phyloP scores from a whole-genome alignment of 306 rosid species.

The Vicia villosa region DNA sequence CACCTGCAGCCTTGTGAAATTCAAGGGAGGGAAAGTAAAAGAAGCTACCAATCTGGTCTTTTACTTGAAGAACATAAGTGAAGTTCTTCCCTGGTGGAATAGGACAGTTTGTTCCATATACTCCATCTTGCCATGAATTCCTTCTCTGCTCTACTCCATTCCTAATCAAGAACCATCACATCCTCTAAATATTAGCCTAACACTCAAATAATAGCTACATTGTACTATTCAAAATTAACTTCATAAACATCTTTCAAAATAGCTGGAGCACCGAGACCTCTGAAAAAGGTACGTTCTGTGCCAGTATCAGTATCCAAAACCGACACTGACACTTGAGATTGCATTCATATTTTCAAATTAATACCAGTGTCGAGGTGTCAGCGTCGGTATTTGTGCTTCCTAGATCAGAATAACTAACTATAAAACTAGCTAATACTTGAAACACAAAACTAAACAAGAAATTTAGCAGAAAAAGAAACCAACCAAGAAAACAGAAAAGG shows the following conservation, averaged over 20 bases:
- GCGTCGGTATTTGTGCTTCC: too few relatives aligned
- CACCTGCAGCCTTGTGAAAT: conserved; percentile 92
- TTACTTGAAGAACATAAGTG: conserved; percentile 84
- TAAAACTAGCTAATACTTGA: background rate
- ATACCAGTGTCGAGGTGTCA: too few relatives aligned
- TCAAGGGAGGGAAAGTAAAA: conserved; percentile 88
- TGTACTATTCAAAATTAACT: background rate
- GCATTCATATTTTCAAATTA: too few relatives aligned
- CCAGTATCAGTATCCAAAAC: too few relatives aligned
- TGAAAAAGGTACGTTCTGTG: too few relatives aligned
- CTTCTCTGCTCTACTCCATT: conserved; percentile 90
- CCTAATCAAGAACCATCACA: conserved; percentile 47
- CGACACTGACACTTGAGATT: too few relatives aligned
- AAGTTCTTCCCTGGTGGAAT: conserved; percentile 86
- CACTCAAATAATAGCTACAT: background rate
- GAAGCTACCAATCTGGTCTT: conserved; percentile 94
- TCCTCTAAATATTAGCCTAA: conserved; percentile 15
- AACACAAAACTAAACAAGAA: background rate
- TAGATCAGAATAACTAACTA: background rate
- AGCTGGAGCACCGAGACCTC: too few relatives aligned
- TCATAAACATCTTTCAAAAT: background rate
- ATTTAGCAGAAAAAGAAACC: conserved; percentile 26
- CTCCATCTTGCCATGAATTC: conserved; percentile 96
- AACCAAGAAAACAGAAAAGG: conserved; percentile 90
- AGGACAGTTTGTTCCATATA: conserved; percentile 86